Percentiles rank a stretch among this genome's conserved stretches.
These are phyloP conservation scores for Aspergillus ibericus DNA, from an alignment of 2,329 filamentous ascomycete species.

Conservation along the genomic window DNA sequence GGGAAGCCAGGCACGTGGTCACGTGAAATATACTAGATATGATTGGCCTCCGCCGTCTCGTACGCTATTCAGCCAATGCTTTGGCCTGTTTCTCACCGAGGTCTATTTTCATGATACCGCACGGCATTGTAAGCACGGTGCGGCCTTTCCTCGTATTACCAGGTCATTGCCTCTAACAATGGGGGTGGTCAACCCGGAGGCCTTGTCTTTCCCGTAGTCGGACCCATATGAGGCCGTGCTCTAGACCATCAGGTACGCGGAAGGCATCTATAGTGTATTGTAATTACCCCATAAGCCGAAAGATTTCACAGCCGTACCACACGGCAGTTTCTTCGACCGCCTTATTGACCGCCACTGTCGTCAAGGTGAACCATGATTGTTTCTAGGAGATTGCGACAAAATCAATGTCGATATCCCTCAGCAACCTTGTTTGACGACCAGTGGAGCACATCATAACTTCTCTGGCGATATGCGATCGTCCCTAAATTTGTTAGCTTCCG, in stretches of 20 bases:
- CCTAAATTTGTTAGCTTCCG: slow-evolving; percentile 27
- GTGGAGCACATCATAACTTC: slow-evolving; percentile 2
- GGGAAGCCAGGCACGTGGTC: slow-evolving; percentile 37
- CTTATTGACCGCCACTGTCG: slow-evolving; percentile 9
- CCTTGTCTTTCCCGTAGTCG: neutral
- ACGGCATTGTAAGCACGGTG: neutral
- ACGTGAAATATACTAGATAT: slow-evolving; percentile 24
- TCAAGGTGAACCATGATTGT: neutral
- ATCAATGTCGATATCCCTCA: neutral
- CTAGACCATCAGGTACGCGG: neutral
- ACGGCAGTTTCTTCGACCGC: slow-evolving; percentile 7
- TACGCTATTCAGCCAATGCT: neutral
- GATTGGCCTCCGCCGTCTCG: slow-evolving; percentile 20
- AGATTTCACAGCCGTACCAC: slow-evolving; percentile 5
- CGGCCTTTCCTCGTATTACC: neutral
- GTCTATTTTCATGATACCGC: too few species aligned
- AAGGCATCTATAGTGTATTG: neutral
- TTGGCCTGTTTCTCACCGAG: neutral
- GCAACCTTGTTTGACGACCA: neutral
- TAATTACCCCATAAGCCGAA: neutral
- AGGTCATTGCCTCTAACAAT: neutral
- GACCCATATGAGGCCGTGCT: neutral
- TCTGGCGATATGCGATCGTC: slow-evolving; percentile 31
- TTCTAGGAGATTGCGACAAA: neutral
- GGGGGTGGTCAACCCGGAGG: neutral